Percentiles rank a stretch among this genome's conserved stretches.
Conservation (phyloP, 129 eudicot genomes). For the Artemisia annua region DNA sequence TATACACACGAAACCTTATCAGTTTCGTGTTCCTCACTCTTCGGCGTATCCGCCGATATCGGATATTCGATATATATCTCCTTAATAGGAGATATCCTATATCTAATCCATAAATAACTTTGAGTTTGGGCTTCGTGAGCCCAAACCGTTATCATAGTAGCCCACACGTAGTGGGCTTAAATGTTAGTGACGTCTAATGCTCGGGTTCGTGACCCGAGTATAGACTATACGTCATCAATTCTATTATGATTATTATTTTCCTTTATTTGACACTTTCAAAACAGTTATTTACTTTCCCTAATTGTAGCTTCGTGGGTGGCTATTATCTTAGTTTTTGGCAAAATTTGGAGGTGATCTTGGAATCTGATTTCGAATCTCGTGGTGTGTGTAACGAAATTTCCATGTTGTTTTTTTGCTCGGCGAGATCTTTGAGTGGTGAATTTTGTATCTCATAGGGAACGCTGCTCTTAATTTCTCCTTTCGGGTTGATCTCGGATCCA, state of each 20-base stretch:
- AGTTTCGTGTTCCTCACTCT: too few species aligned
- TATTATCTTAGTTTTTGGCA: constrained; percentile 2
- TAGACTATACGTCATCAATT: too few species aligned
- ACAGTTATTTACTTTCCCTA: constrained; percentile 15
- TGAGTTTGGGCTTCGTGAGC: too few species aligned
- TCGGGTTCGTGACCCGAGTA: too few species aligned
- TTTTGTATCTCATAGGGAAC: not conserved
- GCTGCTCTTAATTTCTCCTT: not conserved
- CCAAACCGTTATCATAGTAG: too few species aligned
- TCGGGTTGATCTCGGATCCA: not conserved
- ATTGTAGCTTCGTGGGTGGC: constrained; percentile 16
- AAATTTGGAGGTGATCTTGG: not conserved
- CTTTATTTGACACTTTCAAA: not conserved
- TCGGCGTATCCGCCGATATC: too few species aligned
- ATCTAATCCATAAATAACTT: too few species aligned
- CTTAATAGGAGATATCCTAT: too few species aligned
- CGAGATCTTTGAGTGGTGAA: constrained; percentile 11
- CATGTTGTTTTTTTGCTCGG: not conserved
- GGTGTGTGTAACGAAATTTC: constrained; percentile 2
- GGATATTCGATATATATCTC: too few species aligned
- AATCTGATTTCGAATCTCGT: not conserved
- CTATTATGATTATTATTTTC: not conserved
- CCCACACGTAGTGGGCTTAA: too few species aligned
- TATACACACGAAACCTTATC: too few species aligned
- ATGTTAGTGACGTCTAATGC: too few species aligned